Percentiles rank a stretch among this genome's conserved stretches.
These are phyloP conservation scores for Fusarium neocosmosporiellum DNA, from an alignment of 2,329 filamentous ascomycete species.

Conservation along the genomic window DNA sequence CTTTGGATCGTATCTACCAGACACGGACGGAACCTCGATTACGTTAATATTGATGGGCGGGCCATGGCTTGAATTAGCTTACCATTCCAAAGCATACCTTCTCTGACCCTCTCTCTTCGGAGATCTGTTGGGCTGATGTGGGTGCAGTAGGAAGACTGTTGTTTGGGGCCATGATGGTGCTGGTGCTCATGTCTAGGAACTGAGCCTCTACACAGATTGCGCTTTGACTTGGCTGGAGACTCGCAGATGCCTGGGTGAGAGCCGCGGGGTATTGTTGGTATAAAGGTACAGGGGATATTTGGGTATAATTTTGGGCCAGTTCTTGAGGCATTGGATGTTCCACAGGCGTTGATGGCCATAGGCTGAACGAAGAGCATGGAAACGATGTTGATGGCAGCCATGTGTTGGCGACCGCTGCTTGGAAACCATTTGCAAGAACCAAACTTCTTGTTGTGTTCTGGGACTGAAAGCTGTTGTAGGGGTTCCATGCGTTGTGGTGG, in stretches of 20 bases:
- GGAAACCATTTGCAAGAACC: neutral
- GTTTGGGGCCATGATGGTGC: neutral
- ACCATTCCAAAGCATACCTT: slow-evolving; percentile 31
- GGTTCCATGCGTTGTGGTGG: neutral
- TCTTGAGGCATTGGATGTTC: neutral
- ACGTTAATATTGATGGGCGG: neutral
- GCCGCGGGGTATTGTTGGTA: neutral
- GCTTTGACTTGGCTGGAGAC: neutral
- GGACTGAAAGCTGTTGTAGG: neutral
- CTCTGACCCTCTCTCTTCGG: fast-evolving
- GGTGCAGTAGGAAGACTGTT: neutral
- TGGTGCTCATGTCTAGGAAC: too few species aligned
- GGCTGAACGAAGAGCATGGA: neutral
- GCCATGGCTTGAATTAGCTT: neutral
- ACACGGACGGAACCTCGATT: slow-evolving; percentile 6
- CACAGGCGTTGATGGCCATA: too few species aligned
- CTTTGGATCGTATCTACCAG: neutral
- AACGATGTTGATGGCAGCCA: neutral
- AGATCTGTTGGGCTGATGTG: neutral
- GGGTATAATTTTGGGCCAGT: neutral
- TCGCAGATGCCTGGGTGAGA: fast-evolving
- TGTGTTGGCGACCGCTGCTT: neutral
- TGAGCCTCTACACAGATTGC: neutral
- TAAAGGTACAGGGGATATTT: fast-evolving
- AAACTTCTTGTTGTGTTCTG: neutral